Evolutionary conservation across 2,329 filamentous ascomycete genomes (phyloP), one percentile per base, ranked within the genome.

Genomic region (Didymosphaeria variabile): DNA sequence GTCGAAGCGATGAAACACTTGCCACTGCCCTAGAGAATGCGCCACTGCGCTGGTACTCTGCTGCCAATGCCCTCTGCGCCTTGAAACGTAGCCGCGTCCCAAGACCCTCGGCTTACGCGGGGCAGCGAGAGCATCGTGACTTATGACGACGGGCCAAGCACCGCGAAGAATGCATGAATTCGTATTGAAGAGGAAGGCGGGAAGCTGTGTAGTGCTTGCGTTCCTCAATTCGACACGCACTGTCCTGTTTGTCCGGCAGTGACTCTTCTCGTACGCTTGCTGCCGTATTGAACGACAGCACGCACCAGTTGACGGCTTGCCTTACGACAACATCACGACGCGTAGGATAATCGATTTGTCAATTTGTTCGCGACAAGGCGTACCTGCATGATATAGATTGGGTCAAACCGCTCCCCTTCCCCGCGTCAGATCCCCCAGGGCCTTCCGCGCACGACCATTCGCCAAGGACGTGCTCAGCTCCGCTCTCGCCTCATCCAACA

Each of bases 101-200:
- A 36, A 21, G 13, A 3, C 17, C 15, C 45, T 47, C 10, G 45
- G 45, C 17, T 6, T 13, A 31, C 29, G 53, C 53, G 53, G 53
- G 53, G 53, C n/a, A 21, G 38, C 2, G 9, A 31, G 3, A n/a
- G 15, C 26, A n/a, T 23, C 17, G 38, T n/a, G 38, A 40, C 38
- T 40, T n/a, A 47, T 55, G 53, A 55, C 53, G 53, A 34, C 40
- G 26, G 40, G 53, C 53, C 53, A 55, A 55, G 53, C 42, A 53
- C 2, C 17, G 51, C 36, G 26, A 40, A 15, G 49, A 51, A 26
- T n/a, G 8, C 26, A 17, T 17, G 36, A 40, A 6, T 8, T 15
- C 26, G 40, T 5, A 32, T 53, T 32, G 40, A 46, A 55, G 52
- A 55, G 38, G 38, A 40, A n/a, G 31, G 31, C 47, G 36, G 42